phyloP scores from a whole-genome alignment of 352 stramenopile species.

The Globisporangium lucens region DNA sequence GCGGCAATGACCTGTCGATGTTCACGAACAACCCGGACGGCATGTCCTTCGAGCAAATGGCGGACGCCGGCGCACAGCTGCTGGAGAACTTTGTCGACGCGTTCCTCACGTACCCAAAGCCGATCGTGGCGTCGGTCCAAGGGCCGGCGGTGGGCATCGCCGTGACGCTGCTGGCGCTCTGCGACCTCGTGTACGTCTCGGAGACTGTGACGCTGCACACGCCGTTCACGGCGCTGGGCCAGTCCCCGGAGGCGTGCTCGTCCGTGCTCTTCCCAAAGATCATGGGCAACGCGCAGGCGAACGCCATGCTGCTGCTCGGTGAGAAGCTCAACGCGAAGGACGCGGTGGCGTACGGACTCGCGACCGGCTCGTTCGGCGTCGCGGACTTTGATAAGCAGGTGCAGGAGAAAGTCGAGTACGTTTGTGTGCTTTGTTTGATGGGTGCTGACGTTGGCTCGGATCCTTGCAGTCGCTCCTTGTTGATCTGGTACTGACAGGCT shows the following conservation, averaged over 20 bases:
- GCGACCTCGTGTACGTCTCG: slow-evolving; percentile 89
- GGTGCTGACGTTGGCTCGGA: neutral
- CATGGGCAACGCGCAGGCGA: slow-evolving; percentile 84
- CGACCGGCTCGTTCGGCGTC: slow-evolving; percentile 51
- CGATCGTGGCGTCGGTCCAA: slow-evolving; percentile 88
- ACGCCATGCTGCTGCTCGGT: slow-evolving; percentile 81
- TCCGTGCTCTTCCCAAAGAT: slow-evolving; percentile 82
- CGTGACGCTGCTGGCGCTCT: slow-evolving; percentile 86
- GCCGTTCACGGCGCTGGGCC: slow-evolving; percentile 88
- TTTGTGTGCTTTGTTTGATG: slow-evolving; percentile 10
- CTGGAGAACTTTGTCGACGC: slow-evolving; percentile 65
- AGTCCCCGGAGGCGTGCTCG: slow-evolving; percentile 90
- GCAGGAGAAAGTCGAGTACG: slow-evolving; percentile 56
- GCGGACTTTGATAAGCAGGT: slow-evolving; percentile 62
- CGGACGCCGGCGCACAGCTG: slow-evolving; percentile 46
- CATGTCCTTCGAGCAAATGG: slow-evolving; percentile 56
- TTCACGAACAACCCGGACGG: slow-evolving; percentile 58
- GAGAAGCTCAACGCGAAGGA: slow-evolving; percentile 77
- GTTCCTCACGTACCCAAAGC: slow-evolving; percentile 89
- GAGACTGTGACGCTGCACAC: slow-evolving; percentile 88
- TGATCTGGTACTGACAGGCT: neutral
- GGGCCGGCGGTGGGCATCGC: slow-evolving; percentile 88
- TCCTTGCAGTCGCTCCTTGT: neutral
- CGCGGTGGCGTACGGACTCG: slow-evolving; percentile 41
- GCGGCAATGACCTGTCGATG: slow-evolving; percentile 85